Conservation (phyloP, 257 asterid species). For the Linaria vulgaris region DNA sequence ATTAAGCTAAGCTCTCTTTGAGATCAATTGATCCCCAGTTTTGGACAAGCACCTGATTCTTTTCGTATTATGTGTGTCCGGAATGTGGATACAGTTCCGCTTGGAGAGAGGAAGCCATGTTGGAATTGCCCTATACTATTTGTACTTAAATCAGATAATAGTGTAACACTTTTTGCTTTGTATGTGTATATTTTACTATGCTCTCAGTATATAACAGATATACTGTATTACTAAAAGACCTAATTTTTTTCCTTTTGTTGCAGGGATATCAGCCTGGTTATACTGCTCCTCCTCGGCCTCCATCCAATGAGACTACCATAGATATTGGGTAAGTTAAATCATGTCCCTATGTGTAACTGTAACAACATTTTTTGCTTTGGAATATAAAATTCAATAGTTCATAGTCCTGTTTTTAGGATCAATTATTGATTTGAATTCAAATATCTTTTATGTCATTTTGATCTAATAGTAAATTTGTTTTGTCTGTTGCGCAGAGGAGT, state of each 20-base stretch:
- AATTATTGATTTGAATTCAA: slow-evolving; percentile 2
- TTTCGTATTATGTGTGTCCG: no score
- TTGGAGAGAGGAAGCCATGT: not conserved
- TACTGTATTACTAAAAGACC: slow-evolving; percentile 14
- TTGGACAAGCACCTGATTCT: no score
- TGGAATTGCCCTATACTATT: not conserved
- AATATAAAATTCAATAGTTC: not conserved
- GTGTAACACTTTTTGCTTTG: not conserved
- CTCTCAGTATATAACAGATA: not conserved
- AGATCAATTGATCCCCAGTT: no score
- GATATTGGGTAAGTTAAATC: slow-evolving; percentile 71
- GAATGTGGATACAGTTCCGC: not conserved
- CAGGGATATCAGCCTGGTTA: slow-evolving; percentile 91
- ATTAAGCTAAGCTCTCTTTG: no score
- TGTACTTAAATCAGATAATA: not conserved
- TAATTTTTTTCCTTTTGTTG: slow-evolving; percentile 25
- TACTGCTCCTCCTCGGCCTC: slow-evolving; percentile 80
- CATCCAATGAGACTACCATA: slow-evolving; percentile 67
- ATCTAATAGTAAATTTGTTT: slow-evolving; percentile 19
- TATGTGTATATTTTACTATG: no score
- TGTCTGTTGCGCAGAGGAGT: slow-evolving; percentile 55
- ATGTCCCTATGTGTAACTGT: not conserved
- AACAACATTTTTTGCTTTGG: not conserved
- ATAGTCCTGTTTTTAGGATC: not conserved
- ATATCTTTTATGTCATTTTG: slow-evolving; percentile 13